Percentiles rank a stretch among this genome's conserved stretches.
Conservation (phyloP, 495 filamentous ascomycete species). For the Podospora comata region DNA sequence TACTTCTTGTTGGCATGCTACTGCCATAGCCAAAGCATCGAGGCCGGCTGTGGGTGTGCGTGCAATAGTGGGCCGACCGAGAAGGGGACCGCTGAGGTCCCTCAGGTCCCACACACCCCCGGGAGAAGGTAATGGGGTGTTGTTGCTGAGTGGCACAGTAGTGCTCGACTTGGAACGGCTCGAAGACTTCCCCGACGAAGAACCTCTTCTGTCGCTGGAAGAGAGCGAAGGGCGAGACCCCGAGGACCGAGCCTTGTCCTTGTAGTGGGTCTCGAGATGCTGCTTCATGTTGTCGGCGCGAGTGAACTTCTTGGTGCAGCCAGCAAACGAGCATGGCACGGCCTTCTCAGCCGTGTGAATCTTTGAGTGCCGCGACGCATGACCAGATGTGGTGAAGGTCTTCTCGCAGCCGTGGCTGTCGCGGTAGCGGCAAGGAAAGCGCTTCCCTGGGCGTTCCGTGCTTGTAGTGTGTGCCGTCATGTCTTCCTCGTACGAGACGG, state of each 20-base stretch:
- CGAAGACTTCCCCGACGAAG: constrained; percentile 34
- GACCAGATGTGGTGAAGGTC: constrained; percentile 92
- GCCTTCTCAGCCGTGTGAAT: constrained; percentile 96
- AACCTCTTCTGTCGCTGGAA: constrained; percentile 31
- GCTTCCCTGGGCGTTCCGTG: constrained; percentile 49
- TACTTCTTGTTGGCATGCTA: constrained; percentile 38
- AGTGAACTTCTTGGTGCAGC: constrained; percentile 89
- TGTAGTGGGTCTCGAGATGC: constrained; percentile 83
- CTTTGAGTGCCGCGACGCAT: constrained; percentile 93
- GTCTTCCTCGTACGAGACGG: constrained; percentile 36
- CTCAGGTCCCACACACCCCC: constrained; percentile 44
- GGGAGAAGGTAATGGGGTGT: constrained; percentile 30
- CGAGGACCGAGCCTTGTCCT: constrained; percentile 45
- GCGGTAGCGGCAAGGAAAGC: constrained; percentile 63
- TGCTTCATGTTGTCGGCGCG: constrained; percentile 99
- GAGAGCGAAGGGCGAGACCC: constrained; percentile 25
- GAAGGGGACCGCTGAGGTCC: constrained; percentile 38
- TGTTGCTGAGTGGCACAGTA: constrained; percentile 2
- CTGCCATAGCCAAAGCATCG: constrained; percentile 42
- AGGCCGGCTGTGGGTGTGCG: constrained; percentile 39
- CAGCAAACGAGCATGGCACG: constrained; percentile 71
- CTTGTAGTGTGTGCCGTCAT: constrained; percentile 40
- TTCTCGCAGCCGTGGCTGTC: constrained; percentile 68
- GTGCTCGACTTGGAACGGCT: constrained; percentile 22
- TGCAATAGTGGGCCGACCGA: constrained; percentile 33